A percentile compares a stretch with the other conserved stretches of the same genome.
phyloP scores from a whole-genome alignment of 768 basidiomycete genomes.

The Suillus discolor region DNA sequence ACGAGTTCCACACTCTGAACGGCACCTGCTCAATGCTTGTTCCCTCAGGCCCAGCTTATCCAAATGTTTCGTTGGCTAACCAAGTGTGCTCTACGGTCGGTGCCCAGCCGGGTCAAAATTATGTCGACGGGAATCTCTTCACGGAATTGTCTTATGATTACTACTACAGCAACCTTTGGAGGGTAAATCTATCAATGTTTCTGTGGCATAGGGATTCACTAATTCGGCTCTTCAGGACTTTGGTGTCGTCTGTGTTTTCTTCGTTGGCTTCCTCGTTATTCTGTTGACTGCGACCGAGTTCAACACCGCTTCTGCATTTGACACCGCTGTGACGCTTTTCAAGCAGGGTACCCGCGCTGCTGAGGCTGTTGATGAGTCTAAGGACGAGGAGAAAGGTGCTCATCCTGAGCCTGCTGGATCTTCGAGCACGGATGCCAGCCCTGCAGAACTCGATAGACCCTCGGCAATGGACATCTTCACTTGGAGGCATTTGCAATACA shows the following conservation, averaged over 20 bases:
- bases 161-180: constrained; percentile 50
- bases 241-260: constrained; percentile 72
- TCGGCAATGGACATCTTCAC: constrained; percentile 63
- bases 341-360: constrained; percentile 50
- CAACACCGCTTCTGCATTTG: constrained; percentile 40
- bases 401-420: background rate
- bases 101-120: constrained; percentile 54
- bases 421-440: background rate
- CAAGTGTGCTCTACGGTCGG: constrained; percentile 81
- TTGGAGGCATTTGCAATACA: constrained; percentile 80
- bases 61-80: constrained; percentile 55
- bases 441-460: background rate
- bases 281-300: constrained; percentile 64
- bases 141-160: constrained; percentile 46
- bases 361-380: constrained; percentile 23
- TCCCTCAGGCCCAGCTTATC: constrained; percentile 65
- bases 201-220: background rate
- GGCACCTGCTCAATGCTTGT: constrained; percentile 62
- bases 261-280: constrained; percentile 53
- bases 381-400: constrained; percentile 18
- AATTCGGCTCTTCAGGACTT: constrained; percentile 45
- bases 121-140: constrained; percentile 65
- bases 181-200: constrained; percentile 28
- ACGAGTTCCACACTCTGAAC: constrained; percentile 79
- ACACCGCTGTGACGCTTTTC: constrained; percentile 58